A percentile compares a stretch with the other conserved stretches of the same genome.
Evolutionary conservation across 441 rosid species (phyloP).

Genomic region (Gossypium aridum): DNA sequence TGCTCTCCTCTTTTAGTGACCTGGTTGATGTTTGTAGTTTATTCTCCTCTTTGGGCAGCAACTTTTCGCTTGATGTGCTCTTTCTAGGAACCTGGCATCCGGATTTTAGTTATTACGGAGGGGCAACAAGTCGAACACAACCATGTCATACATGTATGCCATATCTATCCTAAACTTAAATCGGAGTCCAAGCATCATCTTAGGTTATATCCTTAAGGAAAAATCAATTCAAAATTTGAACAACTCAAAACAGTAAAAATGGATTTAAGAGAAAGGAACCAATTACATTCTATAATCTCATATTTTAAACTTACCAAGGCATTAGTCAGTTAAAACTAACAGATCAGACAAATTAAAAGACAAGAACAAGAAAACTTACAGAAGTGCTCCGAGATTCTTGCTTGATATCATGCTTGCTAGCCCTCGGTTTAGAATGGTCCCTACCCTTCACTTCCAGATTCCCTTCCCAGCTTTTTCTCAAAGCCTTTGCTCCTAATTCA

Average conservation of each 20-base stretch:
- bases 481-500: conserved; percentile 81
- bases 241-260: background rate
- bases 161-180: background rate
- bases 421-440: conserved; percentile 42
- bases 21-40: conserved; percentile 38
- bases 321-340: background rate
- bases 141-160: background rate
- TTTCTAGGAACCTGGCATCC: conserved; percentile 64
- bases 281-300: background rate
- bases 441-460: conserved; percentile 56
- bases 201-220: background rate
- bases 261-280: background rate
- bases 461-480: conserved; percentile 98
- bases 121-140: background rate
- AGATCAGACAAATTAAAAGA: background rate
- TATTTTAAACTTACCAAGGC: background rate
- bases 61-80: conserved; percentile 63
- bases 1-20: conserved; percentile 53
- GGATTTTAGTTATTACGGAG: conserved; percentile 1
- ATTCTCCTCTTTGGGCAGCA: conserved; percentile 50
- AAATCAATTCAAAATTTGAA: background rate
- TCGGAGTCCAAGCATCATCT: background rate
- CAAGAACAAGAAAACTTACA: conserved; percentile 39
- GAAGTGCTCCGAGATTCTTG: conserved; percentile 48
- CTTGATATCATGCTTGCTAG: conserved; percentile 38